Conservation (phyloP, 371 early-diverging fungal genomes). For the Mucor circinelloides region DNA sequence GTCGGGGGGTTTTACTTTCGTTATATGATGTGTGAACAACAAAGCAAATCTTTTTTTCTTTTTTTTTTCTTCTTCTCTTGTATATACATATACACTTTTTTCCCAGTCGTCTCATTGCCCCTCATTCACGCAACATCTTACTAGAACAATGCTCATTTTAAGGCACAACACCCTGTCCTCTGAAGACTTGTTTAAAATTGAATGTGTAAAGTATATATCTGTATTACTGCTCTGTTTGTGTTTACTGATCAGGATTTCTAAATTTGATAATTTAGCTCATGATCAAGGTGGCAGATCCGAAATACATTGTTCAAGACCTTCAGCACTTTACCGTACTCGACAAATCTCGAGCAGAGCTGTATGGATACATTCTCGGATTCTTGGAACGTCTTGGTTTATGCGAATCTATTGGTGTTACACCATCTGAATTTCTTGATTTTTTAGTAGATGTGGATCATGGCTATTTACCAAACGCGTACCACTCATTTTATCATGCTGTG, state of each 20-base stretch:
- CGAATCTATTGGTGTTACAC: constrained; percentile 57
- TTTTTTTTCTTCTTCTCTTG: background rate
- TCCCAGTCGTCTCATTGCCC: background rate
- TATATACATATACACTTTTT: background rate
- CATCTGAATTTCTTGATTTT: constrained; percentile 77
- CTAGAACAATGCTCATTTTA: constrained; percentile 20
- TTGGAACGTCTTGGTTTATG: constrained; percentile 64
- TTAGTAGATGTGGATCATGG: constrained; percentile 80
- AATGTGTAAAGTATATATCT: constrained; percentile 19
- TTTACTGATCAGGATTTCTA: background rate
- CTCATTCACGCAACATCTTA: background rate
- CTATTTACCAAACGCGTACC: constrained; percentile 83
- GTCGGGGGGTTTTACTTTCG: background rate
- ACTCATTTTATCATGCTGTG: constrained; percentile 87
- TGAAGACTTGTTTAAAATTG: constrained; percentile 28
- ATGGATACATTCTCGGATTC: constrained; percentile 70
- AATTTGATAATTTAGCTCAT: constrained; percentile 17
- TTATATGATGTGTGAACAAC: constrained; percentile 1
- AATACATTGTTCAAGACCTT: constrained; percentile 26
- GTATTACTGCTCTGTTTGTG: constrained; percentile 2
- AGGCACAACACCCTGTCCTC: constrained; percentile 23
- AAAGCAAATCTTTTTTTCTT: background rate
- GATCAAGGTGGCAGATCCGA: constrained; percentile 41
- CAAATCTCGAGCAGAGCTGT: constrained; percentile 67
- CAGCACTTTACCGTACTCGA: constrained; percentile 70